phyloP scores from a whole-genome alignment of 176 grass and related monocot species.

The Aegilops sharonensis region DNA sequence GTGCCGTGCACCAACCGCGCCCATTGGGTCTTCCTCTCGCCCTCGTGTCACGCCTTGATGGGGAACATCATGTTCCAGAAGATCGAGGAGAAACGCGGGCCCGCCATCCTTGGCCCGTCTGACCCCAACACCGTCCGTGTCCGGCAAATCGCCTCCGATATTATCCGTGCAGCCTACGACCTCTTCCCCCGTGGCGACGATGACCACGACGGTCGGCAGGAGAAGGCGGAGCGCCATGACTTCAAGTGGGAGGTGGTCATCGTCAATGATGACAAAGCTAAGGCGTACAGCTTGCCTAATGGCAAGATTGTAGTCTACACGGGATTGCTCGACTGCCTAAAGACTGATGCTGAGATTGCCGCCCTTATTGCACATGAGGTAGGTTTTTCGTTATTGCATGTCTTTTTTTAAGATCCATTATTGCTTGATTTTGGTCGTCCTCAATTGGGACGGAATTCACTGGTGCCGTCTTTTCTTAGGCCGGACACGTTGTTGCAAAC shows the following conservation, averaged over 20 bases:
- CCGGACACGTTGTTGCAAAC: too few relatives aligned
- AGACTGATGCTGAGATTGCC: neutral
- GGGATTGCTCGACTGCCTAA: neutral
- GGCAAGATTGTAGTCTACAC: neutral
- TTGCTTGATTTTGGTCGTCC: too few relatives aligned
- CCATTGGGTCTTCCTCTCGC: neutral
- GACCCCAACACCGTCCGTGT: neutral
- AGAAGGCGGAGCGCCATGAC: neutral
- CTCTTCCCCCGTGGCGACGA: neutral
- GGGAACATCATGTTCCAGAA: neutral
- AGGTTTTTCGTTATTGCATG: too few relatives aligned
- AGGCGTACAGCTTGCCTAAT: neutral
- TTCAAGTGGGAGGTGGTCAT: neutral
- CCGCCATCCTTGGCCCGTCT: neutral
- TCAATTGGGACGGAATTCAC: too few relatives aligned
- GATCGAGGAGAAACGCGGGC: neutral
- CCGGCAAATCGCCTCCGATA: neutral
- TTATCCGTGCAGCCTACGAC: neutral
- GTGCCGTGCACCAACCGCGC: neutral
- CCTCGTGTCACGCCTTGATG: neutral
- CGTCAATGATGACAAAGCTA: neutral
- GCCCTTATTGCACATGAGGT: neutral
- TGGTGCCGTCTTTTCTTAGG: too few relatives aligned
- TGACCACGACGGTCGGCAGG: neutral
- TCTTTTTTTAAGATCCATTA: too few relatives aligned